Evolutionary conservation across 2,329 filamentous ascomycete genomes (phyloP).

Genomic region (Tricladium varicosporioides): DNA sequence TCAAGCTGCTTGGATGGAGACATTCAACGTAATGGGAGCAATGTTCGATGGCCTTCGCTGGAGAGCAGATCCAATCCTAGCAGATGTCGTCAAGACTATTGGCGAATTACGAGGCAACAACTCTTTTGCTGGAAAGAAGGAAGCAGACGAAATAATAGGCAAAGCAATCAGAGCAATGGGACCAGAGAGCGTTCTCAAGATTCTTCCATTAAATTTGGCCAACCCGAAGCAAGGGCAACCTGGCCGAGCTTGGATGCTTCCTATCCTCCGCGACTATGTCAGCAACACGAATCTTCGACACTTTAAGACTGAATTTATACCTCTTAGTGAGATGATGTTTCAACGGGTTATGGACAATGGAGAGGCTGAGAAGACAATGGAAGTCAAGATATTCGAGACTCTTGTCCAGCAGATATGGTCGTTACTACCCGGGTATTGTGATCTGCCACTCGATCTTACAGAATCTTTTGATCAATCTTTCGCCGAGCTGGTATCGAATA

Average conservation of each 20-base stretch:
- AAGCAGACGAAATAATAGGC: slow-evolving; percentile 86
- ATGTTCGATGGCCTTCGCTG: slow-evolving; percentile 87
- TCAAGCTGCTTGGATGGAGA: slow-evolving; percentile 91
- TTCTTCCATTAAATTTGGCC: slow-evolving; percentile 82
- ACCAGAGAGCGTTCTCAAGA: slow-evolving; percentile 75
- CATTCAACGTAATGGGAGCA: slow-evolving; percentile 82
- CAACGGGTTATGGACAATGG: slow-evolving; percentile 84
- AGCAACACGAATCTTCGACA: slow-evolving; percentile 84
- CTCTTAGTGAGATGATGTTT: slow-evolving; percentile 86
- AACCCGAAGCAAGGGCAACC: slow-evolving; percentile 74
- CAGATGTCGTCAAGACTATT: slow-evolving; percentile 72
- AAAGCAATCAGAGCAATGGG: slow-evolving; percentile 89
- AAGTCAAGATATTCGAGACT: slow-evolving; percentile 97
- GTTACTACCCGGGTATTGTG: slow-evolving; percentile 89
- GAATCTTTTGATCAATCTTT: slow-evolving; percentile 82
- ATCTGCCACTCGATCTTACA: slow-evolving; percentile 77
- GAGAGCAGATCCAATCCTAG: slow-evolving; percentile 76
- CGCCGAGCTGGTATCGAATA: slow-evolving; percentile 85
- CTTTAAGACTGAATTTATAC: slow-evolving; percentile 83
- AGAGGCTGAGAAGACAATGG: slow-evolving; percentile 82
- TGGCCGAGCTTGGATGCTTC: slow-evolving; percentile 91
- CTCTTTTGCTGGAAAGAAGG: slow-evolving; percentile 89
- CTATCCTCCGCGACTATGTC: slow-evolving; percentile 83
- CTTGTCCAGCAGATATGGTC: slow-evolving; percentile 96
- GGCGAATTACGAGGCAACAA: slow-evolving; percentile 86